phyloP scores from a whole-genome alignment of 495 filamentous ascomycete species.

The Chaetomium fimeti region DNA sequence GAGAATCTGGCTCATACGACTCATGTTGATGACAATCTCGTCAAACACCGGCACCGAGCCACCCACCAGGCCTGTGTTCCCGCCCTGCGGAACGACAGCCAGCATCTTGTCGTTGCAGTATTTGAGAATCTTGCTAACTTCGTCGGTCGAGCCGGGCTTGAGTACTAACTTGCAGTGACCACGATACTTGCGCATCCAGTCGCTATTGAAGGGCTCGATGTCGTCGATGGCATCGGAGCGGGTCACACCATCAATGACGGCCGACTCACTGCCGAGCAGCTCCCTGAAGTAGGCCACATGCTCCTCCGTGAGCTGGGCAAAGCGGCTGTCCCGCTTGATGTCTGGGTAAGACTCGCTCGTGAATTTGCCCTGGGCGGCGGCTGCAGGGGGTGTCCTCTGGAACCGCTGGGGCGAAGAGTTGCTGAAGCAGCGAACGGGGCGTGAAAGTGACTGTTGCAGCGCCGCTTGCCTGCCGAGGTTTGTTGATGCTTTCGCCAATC shows the following conservation, averaged over 20 bases:
- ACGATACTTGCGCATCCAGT: constrained; percentile 99
- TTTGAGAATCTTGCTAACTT: constrained; percentile 82
- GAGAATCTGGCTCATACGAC: constrained; percentile 83
- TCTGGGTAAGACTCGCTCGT: constrained; percentile 85
- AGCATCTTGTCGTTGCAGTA: constrained; percentile 91
- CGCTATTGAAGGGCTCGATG: constrained; percentile 87
- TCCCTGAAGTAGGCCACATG: constrained; percentile 79
- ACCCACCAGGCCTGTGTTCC: constrained; percentile 92
- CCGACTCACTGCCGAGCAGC: constrained; percentile 70
- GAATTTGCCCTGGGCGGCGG: constrained; percentile 55
- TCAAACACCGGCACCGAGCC: constrained; percentile 95
- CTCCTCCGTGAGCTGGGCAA: constrained; percentile 64
- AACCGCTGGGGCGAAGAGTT: constrained; percentile 36
- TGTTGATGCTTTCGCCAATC: constrained; percentile 22
- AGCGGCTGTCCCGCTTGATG: constrained; percentile 73
- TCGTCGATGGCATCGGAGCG: constrained; percentile 66
- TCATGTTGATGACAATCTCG: constrained; percentile 90
- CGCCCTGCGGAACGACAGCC: constrained; percentile 96
- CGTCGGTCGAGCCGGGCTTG: constrained; percentile 75
- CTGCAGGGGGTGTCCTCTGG: constrained; percentile 24
- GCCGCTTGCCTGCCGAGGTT: constrained; percentile 21
- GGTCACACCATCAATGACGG: constrained; percentile 80
- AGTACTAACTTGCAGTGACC: constrained; percentile 84
- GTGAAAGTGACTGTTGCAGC: constrained; percentile 22
- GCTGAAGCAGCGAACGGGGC: constrained; percentile 37